Conservation (phyloP, 345 rosid species). For the Gossypium longicalyx region DNA sequence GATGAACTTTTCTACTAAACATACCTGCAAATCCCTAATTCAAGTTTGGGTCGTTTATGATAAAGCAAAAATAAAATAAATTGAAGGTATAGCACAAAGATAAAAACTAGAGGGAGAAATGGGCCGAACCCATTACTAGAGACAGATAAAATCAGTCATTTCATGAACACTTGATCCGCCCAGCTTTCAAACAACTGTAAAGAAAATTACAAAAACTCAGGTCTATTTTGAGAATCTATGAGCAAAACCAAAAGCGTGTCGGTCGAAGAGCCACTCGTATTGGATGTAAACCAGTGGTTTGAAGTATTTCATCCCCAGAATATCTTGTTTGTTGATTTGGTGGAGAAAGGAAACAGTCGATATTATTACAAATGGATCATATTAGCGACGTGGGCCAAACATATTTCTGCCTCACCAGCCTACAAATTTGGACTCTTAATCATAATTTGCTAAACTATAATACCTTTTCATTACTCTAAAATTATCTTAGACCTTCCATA, state of each 20-base stretch:
- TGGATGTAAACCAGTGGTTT: slow-evolving; percentile 1
- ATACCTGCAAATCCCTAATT: too few species aligned
- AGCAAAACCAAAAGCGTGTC: not conserved
- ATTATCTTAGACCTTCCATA: too few species aligned
- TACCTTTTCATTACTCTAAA: too few species aligned
- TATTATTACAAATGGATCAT: not conserved
- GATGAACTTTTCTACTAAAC: too few species aligned
- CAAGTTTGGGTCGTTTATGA: too few species aligned
- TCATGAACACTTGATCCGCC: not conserved
- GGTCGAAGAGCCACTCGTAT: slow-evolving; percentile 3
- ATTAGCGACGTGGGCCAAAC: not conserved
- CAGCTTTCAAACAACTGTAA: not conserved
- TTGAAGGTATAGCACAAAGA: too few species aligned
- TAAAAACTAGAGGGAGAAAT: too few species aligned
- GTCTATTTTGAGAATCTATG: not conserved
- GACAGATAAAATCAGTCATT: not conserved
- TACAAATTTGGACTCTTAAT: not conserved
- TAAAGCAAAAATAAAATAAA: too few species aligned
- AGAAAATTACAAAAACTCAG: too few species aligned
- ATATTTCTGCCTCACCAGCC: not conserved
- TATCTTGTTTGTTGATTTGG: not conserved
- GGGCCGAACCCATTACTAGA: too few species aligned
- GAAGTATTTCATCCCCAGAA: not conserved
- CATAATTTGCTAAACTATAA: too few species aligned
- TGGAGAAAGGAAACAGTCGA: not conserved